Base-by-base conservation (phyloP, 345 rosid species). In the Acer saccharum region DNA sequence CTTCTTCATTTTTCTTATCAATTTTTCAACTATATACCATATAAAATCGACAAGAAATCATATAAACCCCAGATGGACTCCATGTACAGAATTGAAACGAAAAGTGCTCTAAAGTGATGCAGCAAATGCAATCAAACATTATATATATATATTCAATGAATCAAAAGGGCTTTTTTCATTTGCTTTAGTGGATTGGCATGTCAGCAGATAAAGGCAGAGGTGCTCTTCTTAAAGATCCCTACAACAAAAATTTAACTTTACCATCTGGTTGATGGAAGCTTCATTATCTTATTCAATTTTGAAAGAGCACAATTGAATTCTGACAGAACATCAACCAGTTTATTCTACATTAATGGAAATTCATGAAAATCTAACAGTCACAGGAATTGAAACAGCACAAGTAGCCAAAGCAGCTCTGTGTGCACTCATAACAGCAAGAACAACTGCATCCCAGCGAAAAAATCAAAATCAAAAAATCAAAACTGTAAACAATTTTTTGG, bases 371-470 rank as follows among this genome's bases (percentile, higher is more conserved):
- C 20, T 55, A 21, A 55, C 50, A 11, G 16, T 54, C 76, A 46
- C 83, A 83, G 74, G 76, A 41, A 55, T 21, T 61, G 72, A 11
- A 52, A 64, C 89, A 88, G 75, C 84, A 88, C 50, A 88, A 50
- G 83, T 71, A 86, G 66, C 81, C 83, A 32, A 87, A 73, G 82
- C 83, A 83, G 85, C 69, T 81, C 69, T 76, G 81, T 5, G 65
- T 52, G 82, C 91, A 88, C 71, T 81, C 88, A 74, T 60, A 88
- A 18, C 79, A 86, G 87, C 88, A 88, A 58, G 89, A 88, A 76
- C 91, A 88, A 73, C 91, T 86, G 87, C 80, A 82, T 21, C 44
- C 55, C 58, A 57, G 7, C 6, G 5, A 4, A 35, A 35, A 32
- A 32, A 1, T 2, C 0, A 3, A 17, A 17, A 20, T 46, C 18